Percentiles rank a stretch among this genome's conserved stretches.
Conservation (phyloP, 345 rosid species). For the Aquilaria malaccensis region DNA sequence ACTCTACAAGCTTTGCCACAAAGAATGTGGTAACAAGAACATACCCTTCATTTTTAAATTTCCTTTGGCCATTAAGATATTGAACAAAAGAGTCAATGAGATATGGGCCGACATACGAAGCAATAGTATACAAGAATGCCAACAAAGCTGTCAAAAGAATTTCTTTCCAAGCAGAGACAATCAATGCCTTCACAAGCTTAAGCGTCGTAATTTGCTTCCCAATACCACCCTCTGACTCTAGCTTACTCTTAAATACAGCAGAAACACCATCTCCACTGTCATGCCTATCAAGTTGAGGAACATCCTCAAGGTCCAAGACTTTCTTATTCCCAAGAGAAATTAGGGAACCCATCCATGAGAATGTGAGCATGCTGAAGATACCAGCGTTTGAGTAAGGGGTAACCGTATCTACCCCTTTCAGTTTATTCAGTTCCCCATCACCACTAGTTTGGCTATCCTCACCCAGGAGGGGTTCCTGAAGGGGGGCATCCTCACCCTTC, state of each 20-base stretch:
- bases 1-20: conserved; percentile 50
- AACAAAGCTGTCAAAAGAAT: conserved; percentile 21
- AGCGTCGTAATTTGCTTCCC: conserved; percentile 22
- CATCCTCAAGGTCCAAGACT: conserved; percentile 31
- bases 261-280: conserved; percentile 27
- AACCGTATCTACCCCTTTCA: conserved; percentile 17
- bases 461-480: conserved; percentile 39
- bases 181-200: conserved; percentile 29
- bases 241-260: conserved; percentile 22
- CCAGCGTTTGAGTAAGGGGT: conserved; percentile 37
- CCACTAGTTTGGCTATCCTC: conserved; percentile 15
- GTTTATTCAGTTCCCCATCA: conserved; percentile 15
- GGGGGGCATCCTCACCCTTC: conserved; percentile 19
- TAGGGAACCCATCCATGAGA: conserved; percentile 40
- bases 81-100: conserved; percentile 50
- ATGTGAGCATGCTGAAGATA: conserved; percentile 25
- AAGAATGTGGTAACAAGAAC: conserved; percentile 34
- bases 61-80: conserved; percentile 28
- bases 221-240: conserved; percentile 24
- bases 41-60: conserved; percentile 36
- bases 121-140: conserved; percentile 19
- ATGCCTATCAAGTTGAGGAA: conserved; percentile 32
- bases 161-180: conserved; percentile 31
- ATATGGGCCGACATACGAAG: conserved; percentile 34
- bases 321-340: conserved; percentile 33